These are phyloP conservation scores for Irpex sp. DNA, from an alignment of 1,284 basidiomycete species.

Conservation along the genomic window DNA sequence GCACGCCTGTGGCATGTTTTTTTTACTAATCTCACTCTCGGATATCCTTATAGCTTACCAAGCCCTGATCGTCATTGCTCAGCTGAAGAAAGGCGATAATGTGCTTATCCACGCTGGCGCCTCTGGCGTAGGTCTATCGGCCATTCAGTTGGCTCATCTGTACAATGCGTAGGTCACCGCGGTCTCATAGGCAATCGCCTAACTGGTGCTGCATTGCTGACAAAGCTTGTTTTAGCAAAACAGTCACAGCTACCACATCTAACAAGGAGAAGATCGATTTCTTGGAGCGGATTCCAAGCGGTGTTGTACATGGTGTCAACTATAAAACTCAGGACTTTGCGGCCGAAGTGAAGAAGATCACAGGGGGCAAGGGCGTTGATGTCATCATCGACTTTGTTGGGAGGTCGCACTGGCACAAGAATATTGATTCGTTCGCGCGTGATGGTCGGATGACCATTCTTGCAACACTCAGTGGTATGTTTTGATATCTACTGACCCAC, in stretches of 20 bases:
- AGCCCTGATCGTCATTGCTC: constrained; percentile 69
- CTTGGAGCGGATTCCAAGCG: constrained; percentile 60
- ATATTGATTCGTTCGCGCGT: constrained; percentile 71
- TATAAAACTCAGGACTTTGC: constrained; percentile 85
- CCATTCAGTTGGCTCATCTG: constrained; percentile 82
- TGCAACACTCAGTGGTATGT: constrained; percentile 66
- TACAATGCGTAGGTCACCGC: constrained; percentile 63
- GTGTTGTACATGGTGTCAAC: constrained; percentile 76
- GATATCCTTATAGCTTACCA: constrained; percentile 63
- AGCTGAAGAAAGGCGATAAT: constrained; percentile 68
- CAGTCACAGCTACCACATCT: constrained; percentile 84
- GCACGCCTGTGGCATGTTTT: too few relatives aligned
- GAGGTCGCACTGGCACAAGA: constrained; percentile 79
- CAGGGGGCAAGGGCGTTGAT: constrained; percentile 67
- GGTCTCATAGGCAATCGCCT: background rate
- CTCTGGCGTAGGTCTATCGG: constrained; percentile 88
- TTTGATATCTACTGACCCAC: background rate
- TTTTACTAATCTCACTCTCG: background rate
- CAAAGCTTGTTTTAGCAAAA: constrained; percentile 38
- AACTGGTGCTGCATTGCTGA: background rate
- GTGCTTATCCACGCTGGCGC: constrained; percentile 90
- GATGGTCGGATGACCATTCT: constrained; percentile 81
- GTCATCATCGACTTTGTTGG: constrained; percentile 90
- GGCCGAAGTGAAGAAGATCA: constrained; percentile 60
- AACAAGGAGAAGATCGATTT: constrained; percentile 82